phyloP scores from a whole-genome alignment of 225 moss, liverwort and hornwort genomes.

The Antitrichia curtipendula region DNA sequence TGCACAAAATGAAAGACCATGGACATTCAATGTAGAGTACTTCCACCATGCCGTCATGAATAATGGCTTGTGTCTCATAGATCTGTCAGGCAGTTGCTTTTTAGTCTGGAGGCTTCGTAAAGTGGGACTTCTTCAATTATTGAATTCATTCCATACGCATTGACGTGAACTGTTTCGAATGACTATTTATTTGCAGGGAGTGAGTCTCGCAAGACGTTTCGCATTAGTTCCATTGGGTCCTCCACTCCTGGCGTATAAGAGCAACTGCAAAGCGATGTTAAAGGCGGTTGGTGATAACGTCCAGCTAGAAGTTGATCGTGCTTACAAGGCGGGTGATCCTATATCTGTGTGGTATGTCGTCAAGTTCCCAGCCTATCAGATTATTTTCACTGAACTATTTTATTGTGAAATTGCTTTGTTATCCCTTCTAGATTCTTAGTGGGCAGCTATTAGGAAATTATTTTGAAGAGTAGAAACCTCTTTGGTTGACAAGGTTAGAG shows the following conservation, averaged over 20 bases:
- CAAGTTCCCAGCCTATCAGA: background rate
- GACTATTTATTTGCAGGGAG: slow-evolving; percentile 46
- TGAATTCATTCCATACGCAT: background rate
- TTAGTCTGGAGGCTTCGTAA: background rate
- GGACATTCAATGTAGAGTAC: background rate
- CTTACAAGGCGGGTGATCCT: slow-evolving; percentile 88
- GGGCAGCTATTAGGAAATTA: background rate
- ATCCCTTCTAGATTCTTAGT: background rate
- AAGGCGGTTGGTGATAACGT: slow-evolving; percentile 71
- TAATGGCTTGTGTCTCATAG: background rate
- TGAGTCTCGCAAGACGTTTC: slow-evolving; percentile 90
- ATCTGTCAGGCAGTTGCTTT: background rate
- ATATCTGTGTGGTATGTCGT: slow-evolving; percentile 78
- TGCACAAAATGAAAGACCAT: background rate
- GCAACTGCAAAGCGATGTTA: slow-evolving; percentile 92
- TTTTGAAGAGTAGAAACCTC: background rate
- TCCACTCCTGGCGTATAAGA: slow-evolving; percentile 82
- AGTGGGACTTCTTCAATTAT: background rate
- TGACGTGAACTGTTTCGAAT: background rate
- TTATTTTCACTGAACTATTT: background rate
- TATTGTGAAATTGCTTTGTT: background rate
- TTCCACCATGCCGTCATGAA: background rate
- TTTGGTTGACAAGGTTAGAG: background rate
- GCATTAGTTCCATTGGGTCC: slow-evolving; percentile 94
- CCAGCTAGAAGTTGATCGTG: slow-evolving; percentile 79